Conservation (phyloP, 768 basidiomycete genomes). For the Lactarius akahatsu region DNA sequence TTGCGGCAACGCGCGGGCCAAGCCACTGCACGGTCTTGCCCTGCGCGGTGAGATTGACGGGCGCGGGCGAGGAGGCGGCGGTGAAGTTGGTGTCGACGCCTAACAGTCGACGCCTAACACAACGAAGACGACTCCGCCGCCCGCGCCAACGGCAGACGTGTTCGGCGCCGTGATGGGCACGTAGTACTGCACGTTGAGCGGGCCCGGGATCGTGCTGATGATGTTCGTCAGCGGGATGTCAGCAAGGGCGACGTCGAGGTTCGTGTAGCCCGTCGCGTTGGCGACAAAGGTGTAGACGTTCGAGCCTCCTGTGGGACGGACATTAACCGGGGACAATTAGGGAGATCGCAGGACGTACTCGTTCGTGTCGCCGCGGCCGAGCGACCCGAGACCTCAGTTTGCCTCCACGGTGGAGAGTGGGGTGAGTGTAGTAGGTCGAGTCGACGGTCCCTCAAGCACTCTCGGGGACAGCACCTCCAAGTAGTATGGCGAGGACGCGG, state of each 20-base stretch:
- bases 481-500: slow-evolving; percentile 42
- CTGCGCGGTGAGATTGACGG: slow-evolving; percentile 42
- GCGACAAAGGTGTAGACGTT: slow-evolving; percentile 58
- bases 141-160: no score
- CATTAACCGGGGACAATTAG: no score
- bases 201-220: slow-evolving; percentile 33
- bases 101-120: slow-evolving; percentile 29
- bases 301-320: slow-evolving; percentile 31
- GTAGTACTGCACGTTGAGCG: no score
- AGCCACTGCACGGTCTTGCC: slow-evolving; percentile 31
- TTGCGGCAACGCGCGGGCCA: not conserved
- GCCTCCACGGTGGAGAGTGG: slow-evolving; percentile 44
- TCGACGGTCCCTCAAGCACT: slow-evolving; percentile 47
- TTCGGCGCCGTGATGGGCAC: no score
- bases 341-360: slow-evolving; percentile 33
- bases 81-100: slow-evolving; percentile 42
- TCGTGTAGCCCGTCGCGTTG: slow-evolving; percentile 44
- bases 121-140: slow-evolving; percentile 17
- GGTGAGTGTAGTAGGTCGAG: slow-evolving; percentile 55
- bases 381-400: slow-evolving; percentile 44
- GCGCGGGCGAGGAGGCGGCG: slow-evolving; percentile 25
- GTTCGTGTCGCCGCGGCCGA: slow-evolving; percentile 59
- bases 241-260: slow-evolving; percentile 36
- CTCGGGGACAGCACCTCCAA: slow-evolving; percentile 48
- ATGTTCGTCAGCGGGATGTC: slow-evolving; percentile 42